A percentile compares a stretch with the other conserved stretches of the same genome.
Evolutionary conservation across 1,284 basidiomycete species (phyloP).

Genomic region (Trametes polyzona): DNA sequence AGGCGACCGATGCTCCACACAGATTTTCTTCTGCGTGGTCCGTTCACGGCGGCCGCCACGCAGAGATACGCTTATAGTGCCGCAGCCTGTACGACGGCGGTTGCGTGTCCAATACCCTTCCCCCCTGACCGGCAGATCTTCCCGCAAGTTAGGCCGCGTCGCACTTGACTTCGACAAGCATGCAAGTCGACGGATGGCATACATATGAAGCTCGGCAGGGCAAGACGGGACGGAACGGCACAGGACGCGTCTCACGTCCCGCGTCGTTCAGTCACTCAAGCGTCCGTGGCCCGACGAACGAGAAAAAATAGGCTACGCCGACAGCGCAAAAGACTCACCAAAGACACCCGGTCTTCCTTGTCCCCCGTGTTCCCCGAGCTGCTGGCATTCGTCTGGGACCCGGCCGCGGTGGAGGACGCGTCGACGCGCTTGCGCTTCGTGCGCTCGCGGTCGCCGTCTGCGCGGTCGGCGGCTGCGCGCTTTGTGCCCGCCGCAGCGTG

Average conservation of each 20-base stretch:
- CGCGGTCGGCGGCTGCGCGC: constrained; percentile 31
- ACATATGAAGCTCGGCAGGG: background rate
- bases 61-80: background rate
- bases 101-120: background rate
- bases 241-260: too few species aligned
- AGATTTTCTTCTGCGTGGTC: background rate
- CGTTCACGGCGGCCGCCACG: background rate
- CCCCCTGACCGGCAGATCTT: background rate
- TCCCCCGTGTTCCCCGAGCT: constrained; percentile 27
- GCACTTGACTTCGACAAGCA: background rate
- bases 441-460: constrained; percentile 63
- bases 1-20: constrained; percentile 19
- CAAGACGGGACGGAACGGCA: background rate
- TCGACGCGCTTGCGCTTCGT: constrained; percentile 70
- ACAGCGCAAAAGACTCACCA: constrained; percentile 38
- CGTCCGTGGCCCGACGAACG: background rate
- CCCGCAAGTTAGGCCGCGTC: background rate
- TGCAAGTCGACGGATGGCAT: constrained; percentile 1
- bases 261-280: background rate
- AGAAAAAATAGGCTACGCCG: background rate
- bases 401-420: constrained; percentile 31
- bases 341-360: constrained; percentile 43
- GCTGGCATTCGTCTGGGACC: background rate
- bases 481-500: constrained; percentile 34
- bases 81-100: background rate